These are phyloP conservation scores for Stachybotrys chartarum DNA, from an alignment of 2,329 filamentous ascomycete species.

Conservation along the genomic window DNA sequence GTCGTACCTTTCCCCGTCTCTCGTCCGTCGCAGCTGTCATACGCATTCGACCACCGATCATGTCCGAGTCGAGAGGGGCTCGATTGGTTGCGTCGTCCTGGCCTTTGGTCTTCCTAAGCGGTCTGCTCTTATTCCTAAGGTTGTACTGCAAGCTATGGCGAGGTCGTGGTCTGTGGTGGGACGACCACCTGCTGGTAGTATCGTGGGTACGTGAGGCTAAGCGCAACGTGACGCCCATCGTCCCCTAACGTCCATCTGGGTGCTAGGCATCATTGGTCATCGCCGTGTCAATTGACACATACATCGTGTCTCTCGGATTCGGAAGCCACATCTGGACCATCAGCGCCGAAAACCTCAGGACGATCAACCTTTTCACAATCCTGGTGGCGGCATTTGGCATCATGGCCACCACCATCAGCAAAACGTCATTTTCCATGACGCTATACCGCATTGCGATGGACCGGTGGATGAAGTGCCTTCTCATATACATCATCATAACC, in stretches of 20 bases:
- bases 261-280: constrained; percentile 17
- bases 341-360: constrained; percentile 12
- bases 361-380: constrained; percentile 19
- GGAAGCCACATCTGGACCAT: constrained; percentile 14
- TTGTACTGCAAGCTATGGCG: constrained; percentile 29
- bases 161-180: constrained; percentile 27
- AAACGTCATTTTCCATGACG: constrained; percentile 30
- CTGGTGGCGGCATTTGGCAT: constrained; percentile 21
- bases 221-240: neutral
- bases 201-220: constrained; percentile 22
- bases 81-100: constrained; percentile 22
- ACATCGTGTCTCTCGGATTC: constrained; percentile 21
- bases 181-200: constrained; percentile 26
- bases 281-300: constrained; percentile 21
- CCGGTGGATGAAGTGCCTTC: constrained; percentile 17
- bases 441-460: constrained; percentile 22
- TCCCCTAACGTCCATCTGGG: neutral
- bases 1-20: too few relatives aligned
- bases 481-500: constrained; percentile 23
- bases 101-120: constrained; percentile 15
- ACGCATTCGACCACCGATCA: neutral
- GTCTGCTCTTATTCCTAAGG: constrained; percentile 19
- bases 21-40: too few relatives aligned
- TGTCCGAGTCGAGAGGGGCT: constrained; percentile 17
- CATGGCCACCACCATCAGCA: constrained; percentile 26